Evolutionary conservation across 2,329 filamentous ascomycete species (phyloP).

Genomic region (Ophiocordyceps robertsii): DNA sequence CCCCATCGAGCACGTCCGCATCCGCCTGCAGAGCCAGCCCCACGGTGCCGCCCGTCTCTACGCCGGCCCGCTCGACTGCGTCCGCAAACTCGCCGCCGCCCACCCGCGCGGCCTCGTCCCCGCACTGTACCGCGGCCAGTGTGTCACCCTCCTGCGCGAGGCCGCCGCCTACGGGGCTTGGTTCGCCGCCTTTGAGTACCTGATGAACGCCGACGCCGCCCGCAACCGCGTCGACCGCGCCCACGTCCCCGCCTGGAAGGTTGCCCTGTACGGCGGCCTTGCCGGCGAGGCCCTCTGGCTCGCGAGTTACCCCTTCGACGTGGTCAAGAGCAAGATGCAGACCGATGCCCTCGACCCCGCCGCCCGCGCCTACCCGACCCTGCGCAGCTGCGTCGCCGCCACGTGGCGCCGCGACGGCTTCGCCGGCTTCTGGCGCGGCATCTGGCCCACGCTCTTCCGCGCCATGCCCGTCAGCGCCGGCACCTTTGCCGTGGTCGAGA

Average conservation of each 20-base stretch:
- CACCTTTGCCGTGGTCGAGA: slow-evolving; percentile 80
- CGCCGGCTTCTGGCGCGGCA: slow-evolving; percentile 86
- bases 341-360: slow-evolving; percentile 73
- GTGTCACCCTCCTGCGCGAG: slow-evolving; percentile 77
- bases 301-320: slow-evolving; percentile 86
- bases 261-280: slow-evolving; percentile 83
- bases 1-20: slow-evolving; percentile 94
- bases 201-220: slow-evolving; percentile 82
- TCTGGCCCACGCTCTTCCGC: slow-evolving; percentile 78
- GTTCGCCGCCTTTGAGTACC: slow-evolving; percentile 90
- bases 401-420: slow-evolving; percentile 66
- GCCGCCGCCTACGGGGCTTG: slow-evolving; percentile 90
- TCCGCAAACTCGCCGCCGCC: slow-evolving; percentile 61
- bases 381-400: slow-evolving; percentile 82
- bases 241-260: slow-evolving; percentile 70
- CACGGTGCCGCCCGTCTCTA: slow-evolving; percentile 76
- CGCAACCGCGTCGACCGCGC: slow-evolving; percentile 64
- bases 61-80: slow-evolving; percentile 75
- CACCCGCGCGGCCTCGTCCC: slow-evolving; percentile 44
- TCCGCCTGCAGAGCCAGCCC: slow-evolving; percentile 89
- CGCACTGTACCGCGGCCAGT: slow-evolving; percentile 77
- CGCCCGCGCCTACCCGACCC: slow-evolving; percentile 59
- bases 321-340: slow-evolving; percentile 99
- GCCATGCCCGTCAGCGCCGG: slow-evolving; percentile 96
- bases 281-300: slow-evolving; percentile 94